These are phyloP conservation scores for Aspergillus chevalieri DNA, from an alignment of 2,329 filamentous ascomycete genomes.

Conservation along the genomic window DNA sequence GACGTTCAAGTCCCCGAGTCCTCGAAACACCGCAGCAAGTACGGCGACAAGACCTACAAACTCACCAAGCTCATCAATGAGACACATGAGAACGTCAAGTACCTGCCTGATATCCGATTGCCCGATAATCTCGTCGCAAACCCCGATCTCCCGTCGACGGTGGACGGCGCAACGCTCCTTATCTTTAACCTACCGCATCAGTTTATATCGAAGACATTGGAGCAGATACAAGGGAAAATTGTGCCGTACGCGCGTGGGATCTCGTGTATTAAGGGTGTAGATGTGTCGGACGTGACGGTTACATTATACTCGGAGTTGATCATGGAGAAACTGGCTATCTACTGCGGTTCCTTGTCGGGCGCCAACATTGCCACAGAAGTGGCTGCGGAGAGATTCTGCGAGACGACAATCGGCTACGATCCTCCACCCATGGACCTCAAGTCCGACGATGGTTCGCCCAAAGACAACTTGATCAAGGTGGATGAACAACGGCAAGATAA, in stretches of 20 bases:
- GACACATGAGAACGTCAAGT: conserved; percentile 91
- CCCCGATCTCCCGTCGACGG: conserved; percentile 52
- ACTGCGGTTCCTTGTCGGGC: conserved; percentile 84
- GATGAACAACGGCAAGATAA: conserved; percentile 54
- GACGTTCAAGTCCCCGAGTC: conserved; percentile 65
- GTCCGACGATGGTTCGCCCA: conserved; percentile 45
- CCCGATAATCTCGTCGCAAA: conserved; percentile 56
- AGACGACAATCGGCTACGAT: conserved; percentile 91
- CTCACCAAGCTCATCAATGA: conserved; percentile 83
- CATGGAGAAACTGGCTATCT: conserved; percentile 78
- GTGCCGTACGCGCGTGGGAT: conserved; percentile 82
- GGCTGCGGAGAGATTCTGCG: conserved; percentile 84
- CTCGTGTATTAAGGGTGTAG: conserved; percentile 92
- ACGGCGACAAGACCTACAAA: conserved; percentile 65
- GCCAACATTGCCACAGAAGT: conserved; percentile 92
- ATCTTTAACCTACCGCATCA: background rate
- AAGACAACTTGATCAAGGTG: conserved; percentile 34
- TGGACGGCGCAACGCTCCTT: conserved; percentile 51
- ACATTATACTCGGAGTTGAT: conserved; percentile 87
- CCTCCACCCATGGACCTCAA: conserved; percentile 77
- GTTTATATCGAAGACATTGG: conserved; percentile 36
- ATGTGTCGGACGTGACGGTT: conserved; percentile 75
- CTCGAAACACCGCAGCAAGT: conserved; percentile 62
- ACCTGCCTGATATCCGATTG: conserved; percentile 74
- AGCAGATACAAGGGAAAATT: conserved; percentile 73